Evolutionary conservation across 371 early-diverging fungal genomes (phyloP), one percentile per base, ranked within the genome.

Genomic region (Gilbertella persicaria): DNA sequence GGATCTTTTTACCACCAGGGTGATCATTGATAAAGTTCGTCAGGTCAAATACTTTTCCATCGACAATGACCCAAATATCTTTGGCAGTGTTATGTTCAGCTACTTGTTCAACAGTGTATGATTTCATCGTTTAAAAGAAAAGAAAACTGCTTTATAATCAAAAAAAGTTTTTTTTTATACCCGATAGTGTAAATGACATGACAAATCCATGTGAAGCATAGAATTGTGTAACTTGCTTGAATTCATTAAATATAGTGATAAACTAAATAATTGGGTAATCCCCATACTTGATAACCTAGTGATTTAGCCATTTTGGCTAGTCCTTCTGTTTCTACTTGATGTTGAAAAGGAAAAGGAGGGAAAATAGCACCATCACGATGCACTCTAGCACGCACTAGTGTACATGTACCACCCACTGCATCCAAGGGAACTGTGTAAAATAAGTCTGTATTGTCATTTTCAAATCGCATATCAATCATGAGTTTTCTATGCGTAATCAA

Each of bases 41-140:
- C 16, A 92, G 75, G 63, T 93, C 93, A 60, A 90, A 93, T 9
- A 92, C 88, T 53, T 80, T 72, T 53, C 62, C 92, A 41, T 87
- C 80, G 23, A 98, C 67, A 39, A 94, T 89, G 60, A 97, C 86
- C 99, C 99, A 99, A 66, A 89, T 81, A 62, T 96, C 96, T 25
- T 84, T 75, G 56, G 79, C 73, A 37, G 73, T 70, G 36, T 79
- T 84, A 62, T 96, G 96, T 59, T 76, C 55, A 20, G 84, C 77
- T 12, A 97, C 78, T 51, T 95, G 90, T 29, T 86, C 87, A 8
- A 74, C 62, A 1, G 90, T 86, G 64, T 75, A 80, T 24, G 45
- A 46, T 42, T 78, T 78, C 51, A 61, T 66, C n/a, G n/a, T n/a
- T n/a, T n/a, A n/a, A n/a, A n/a, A n/a, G n/a, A n/a, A n/a, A n/a